Conservation (phyloP, 148 eudicot species). For the Beta vulgaris region DNA sequence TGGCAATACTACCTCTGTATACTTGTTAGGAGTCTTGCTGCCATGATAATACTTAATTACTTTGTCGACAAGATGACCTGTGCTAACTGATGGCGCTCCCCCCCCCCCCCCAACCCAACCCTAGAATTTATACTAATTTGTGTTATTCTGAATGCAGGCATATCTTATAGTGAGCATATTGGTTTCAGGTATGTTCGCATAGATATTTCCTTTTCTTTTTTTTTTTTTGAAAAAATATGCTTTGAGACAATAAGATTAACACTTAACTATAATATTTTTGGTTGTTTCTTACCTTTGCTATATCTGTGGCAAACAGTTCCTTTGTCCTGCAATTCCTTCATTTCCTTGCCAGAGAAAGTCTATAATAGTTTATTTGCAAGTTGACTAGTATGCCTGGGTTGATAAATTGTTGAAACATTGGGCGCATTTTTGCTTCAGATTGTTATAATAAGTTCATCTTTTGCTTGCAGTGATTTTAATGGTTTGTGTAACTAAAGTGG, state of each 20-base stretch:
- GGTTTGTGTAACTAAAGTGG: slow-evolving; percentile 72
- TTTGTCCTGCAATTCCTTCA: not conserved
- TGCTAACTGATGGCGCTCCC: not conserved
- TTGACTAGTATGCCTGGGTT: not conserved
- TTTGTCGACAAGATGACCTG: not conserved
- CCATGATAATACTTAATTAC: not conserved
- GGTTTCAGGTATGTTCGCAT: slow-evolving; percentile 61
- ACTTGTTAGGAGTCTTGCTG: not conserved
- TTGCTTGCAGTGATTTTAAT: slow-evolving; percentile 58
- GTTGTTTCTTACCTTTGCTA: not conserved
- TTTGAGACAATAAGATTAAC: not conserved
- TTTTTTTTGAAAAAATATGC: too few species aligned
- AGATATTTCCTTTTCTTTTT: not conserved
- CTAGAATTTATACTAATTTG: slow-evolving; percentile 21
- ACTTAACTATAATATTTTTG: not conserved
- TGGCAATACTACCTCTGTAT: not conserved
- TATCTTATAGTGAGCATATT: slow-evolving; percentile 51
- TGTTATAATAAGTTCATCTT: not conserved
- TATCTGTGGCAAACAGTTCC: not conserved
- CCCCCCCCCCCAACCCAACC: not conserved
- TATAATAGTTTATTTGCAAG: not conserved
- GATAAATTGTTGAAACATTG: not conserved
- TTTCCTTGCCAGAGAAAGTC: not conserved
- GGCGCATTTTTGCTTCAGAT: not conserved
- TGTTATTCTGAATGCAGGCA: slow-evolving; percentile 51